Percentiles rank a stretch among this genome's conserved stretches.
phyloP scores from a whole-genome alignment of 345 rosid genomes.

The Euphorbia peplus region DNA sequence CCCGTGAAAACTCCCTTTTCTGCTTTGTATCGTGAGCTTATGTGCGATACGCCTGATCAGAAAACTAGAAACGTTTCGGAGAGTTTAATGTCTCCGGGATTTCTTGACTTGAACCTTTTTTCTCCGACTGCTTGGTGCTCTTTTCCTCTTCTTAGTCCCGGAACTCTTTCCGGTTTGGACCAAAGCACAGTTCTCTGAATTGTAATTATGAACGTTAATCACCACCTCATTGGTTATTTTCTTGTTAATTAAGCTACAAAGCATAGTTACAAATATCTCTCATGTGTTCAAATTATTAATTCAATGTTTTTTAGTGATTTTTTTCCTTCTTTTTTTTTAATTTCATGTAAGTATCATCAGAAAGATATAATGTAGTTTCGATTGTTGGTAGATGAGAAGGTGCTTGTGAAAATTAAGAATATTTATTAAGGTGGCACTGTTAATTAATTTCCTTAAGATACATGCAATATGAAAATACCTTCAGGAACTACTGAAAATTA shows the following conservation, averaged over 20 bases:
- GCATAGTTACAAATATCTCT: too few species aligned
- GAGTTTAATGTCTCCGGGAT: constrained; percentile 13
- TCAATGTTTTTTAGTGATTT: too few species aligned
- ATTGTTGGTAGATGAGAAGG: background rate
- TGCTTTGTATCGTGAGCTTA: constrained; percentile 27
- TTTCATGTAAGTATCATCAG: too few species aligned
- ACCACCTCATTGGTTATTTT: too few species aligned
- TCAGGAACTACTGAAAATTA: background rate
- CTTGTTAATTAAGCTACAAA: background rate
- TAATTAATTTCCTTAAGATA: background rate
- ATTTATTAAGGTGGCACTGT: background rate
- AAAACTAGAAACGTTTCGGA: constrained; percentile 18
- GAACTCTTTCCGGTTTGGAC: constrained; percentile 53
- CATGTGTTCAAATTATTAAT: too few species aligned
- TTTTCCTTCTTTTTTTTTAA: too few species aligned
- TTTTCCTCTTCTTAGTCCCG: constrained; percentile 62
- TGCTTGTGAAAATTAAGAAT: background rate
- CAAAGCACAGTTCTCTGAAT: constrained; percentile 28
- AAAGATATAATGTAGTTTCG: too few species aligned
- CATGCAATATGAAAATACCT: background rate
- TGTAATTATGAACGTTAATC: too few species aligned
- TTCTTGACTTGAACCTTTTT: constrained; percentile 34
- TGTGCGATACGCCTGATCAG: constrained; percentile 21
- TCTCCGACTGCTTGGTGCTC: constrained; percentile 42
- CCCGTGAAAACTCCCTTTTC: constrained; percentile 23